Conservation (phyloP, 805 yeast species). For the Monosporozyma yasuniensis region DNA sequence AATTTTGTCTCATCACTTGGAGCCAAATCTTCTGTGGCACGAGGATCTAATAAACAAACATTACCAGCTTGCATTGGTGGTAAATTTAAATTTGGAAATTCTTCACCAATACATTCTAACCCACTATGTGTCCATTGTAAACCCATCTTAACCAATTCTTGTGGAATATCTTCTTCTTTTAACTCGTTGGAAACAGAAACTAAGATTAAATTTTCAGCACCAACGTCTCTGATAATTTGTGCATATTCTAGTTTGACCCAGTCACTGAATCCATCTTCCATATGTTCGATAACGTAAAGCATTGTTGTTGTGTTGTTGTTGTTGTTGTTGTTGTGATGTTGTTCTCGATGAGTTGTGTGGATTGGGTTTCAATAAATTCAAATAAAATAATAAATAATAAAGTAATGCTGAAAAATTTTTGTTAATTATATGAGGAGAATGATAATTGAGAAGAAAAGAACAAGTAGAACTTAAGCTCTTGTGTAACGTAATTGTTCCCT, state of each 20-base stretch:
- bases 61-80: constrained; percentile 37
- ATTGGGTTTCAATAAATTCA: not conserved
- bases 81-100: constrained; percentile 32
- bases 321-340: not conserved
- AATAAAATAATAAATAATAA: too few relatives aligned
- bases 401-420: not conserved
- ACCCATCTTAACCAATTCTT: constrained; percentile 47
- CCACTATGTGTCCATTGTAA: constrained; percentile 79
- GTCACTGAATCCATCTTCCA: constrained; percentile 94
- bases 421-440: not conserved
- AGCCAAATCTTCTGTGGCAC: constrained; percentile 62
- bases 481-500: constrained; percentile 42
- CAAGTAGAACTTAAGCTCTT: not conserved
- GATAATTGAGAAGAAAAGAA: not conserved
- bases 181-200: constrained; percentile 67
- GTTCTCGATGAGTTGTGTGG: not conserved
- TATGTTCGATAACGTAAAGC: constrained; percentile 93
- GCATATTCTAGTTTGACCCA: constrained; percentile 89
- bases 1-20: constrained; percentile 61
- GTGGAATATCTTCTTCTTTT: constrained; percentile 56
- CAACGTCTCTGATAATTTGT: constrained; percentile 76
- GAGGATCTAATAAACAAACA: constrained; percentile 84
- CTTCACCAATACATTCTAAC: constrained; percentile 37
- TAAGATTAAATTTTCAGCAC: constrained; percentile 61
- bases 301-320: constrained; percentile 27